Evolutionary conservation across 805 yeast genomes (phyloP), one percentile per base, ranked within the genome.

Genomic region (Zygotorulaspora florentina): DNA sequence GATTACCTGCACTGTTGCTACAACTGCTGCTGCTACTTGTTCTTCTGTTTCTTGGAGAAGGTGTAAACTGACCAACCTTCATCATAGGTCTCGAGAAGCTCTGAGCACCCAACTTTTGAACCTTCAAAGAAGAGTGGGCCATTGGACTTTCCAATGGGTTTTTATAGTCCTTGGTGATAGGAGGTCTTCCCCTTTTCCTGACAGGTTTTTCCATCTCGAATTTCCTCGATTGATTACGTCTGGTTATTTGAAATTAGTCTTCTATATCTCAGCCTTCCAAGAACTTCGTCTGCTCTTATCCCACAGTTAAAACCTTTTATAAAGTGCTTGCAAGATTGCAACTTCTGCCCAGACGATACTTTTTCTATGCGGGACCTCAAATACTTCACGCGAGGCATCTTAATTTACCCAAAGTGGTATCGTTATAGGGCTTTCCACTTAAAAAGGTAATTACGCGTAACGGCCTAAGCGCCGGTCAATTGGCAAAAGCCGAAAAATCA

Each of bases 91-190:
- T 61, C 2, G 64, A 52, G 35, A 59, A 62, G 16, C 52, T 53
- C 16, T 56, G 56, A 11, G 61, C 50, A 9, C 59, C 62, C 33
- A 52, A 45, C 42, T 48, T 61, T 35, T 65, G 66, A 26, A 66
- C 64, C 40, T 58, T 56, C 44, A 61, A 35, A 1, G 70, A 66
- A 2, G 68, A 60, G 18, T 57, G 58, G 3, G 70, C 70, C 68
- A 66, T 65, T 16, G 70, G 70, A 12, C 64, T 58, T 42, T 63
- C 58, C 55, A 64, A 49, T 10, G 69, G 69, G 42, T 65, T 58
- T 8, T 57, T 54, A 38, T 66, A 66, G 23, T 61, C 56, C 47
- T 64, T 66, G 10, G 61, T 57, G 9, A 66, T 57, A 11, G 65
- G 63, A 7, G 70, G 70, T 57, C 70, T 58, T 3, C 70, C 70